Conservation (phyloP, 208 protist genomes). For the Leishmania aethiopica region DNA sequence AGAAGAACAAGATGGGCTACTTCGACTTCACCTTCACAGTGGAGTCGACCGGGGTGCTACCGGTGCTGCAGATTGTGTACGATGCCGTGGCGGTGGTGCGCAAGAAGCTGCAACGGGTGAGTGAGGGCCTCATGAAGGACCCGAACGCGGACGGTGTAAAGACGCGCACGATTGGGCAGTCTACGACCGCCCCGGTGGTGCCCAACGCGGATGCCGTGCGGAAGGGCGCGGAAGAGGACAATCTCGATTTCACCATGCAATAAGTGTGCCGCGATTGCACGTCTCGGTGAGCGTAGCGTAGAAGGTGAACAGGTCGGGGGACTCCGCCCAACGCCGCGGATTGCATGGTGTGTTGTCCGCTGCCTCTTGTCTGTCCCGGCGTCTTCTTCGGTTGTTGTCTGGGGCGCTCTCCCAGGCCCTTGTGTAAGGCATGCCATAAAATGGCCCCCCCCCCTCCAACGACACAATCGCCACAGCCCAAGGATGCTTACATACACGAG, state of each 20-base stretch:
- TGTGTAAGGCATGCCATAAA: neutral
- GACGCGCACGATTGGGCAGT: conserved; percentile 78
- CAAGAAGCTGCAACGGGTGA: conserved; percentile 74
- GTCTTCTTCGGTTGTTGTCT: neutral
- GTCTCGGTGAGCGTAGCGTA: neutral
- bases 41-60: conserved; percentile 90
- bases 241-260: conserved; percentile 89
- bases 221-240: conserved; percentile 73
- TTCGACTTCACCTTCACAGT: conserved; percentile 92
- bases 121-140: conserved; percentile 70
- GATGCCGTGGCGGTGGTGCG: conserved; percentile 85
- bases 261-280: conserved; percentile 21
- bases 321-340: neutral
- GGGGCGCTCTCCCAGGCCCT: neutral
- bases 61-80: conserved; percentile 85
- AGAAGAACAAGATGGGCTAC: conserved; percentile 68
- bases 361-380: neutral
- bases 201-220: conserved; percentile 81
- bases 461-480: neutral
- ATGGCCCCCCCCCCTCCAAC: neutral
- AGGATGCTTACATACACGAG: neutral
- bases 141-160: conserved; percentile 63
- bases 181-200: conserved; percentile 84
- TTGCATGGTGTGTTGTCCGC: neutral
- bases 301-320: neutral